Percentiles rank a stretch among this genome's conserved stretches.
These are phyloP conservation scores for Gossypium armourianum DNA, from an alignment of 441 rosid genomes.

Conservation along the genomic window DNA sequence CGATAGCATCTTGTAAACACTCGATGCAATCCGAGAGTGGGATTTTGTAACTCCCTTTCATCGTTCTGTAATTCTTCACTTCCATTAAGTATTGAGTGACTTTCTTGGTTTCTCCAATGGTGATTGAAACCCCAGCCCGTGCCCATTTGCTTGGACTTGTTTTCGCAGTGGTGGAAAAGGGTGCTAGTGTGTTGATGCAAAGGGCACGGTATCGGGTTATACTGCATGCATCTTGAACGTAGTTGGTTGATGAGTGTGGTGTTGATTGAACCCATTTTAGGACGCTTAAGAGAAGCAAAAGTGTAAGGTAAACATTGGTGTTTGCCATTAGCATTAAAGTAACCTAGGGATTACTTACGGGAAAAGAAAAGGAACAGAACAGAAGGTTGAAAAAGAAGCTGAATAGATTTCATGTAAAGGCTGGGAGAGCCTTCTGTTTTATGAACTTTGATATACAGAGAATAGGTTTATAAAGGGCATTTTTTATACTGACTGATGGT, in stretches of 20 bases:
- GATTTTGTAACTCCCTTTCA: constrained; percentile 30
- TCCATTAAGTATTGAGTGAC: constrained; percentile 23
- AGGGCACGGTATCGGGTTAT: constrained; percentile 54
- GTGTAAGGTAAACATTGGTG: not conserved
- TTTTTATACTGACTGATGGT: not conserved
- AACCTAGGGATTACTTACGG: not conserved
- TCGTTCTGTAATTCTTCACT: constrained; percentile 21
- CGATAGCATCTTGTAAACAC: constrained; percentile 37
- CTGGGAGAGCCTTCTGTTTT: not conserved
- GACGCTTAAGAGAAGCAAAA: constrained; percentile 20
- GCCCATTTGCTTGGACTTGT: constrained; percentile 75
- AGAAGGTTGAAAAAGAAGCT: not conserved
- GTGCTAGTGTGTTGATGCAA: constrained; percentile 45
- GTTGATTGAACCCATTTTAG: constrained; percentile 3
- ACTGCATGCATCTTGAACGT: constrained; percentile 63
- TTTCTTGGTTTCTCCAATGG: constrained; percentile 42
- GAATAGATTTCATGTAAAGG: not conserved
- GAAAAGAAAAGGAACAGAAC: not conserved
- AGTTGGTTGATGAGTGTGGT: constrained; percentile 7
- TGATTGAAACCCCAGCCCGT: constrained; percentile 66
- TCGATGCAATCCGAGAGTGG: constrained; percentile 68
- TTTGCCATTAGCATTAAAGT: constrained; percentile 7
- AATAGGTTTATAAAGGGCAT: not conserved
- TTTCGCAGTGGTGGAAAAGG: constrained; percentile 46
- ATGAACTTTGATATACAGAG: not conserved